These are phyloP conservation scores for Plasmodium ovale DNA, from an alignment of 169 alveolate genomes.

Conservation along the genomic window DNA sequence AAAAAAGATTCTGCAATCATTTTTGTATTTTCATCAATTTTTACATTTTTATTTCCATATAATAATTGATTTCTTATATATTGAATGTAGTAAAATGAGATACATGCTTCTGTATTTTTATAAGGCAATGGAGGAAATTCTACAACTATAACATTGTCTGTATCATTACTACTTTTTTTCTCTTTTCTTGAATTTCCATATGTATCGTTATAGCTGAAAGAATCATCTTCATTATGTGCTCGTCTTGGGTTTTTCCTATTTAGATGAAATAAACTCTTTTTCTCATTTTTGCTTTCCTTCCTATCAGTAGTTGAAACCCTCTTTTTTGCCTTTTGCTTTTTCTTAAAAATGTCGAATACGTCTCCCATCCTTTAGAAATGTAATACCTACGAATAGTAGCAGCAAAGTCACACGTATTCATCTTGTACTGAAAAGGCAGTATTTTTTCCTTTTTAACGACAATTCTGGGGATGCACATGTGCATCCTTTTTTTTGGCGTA, in stretches of 20 bases:
- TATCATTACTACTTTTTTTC: slow-evolving; percentile 23
- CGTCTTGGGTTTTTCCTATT: slow-evolving; percentile 63
- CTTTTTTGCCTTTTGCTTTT: slow-evolving; percentile 35
- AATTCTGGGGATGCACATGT: no score
- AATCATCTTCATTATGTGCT: slow-evolving; percentile 75
- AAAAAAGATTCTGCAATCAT: slow-evolving; percentile 60
- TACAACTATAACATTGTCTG: slow-evolving; percentile 35
- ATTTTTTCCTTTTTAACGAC: no score
- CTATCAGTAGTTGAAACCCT: slow-evolving; percentile 24
- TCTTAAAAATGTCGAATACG: slow-evolving; percentile 46
- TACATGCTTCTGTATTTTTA: slow-evolving; percentile 64
- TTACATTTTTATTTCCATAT: slow-evolving; percentile 73
- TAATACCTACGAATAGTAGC: neutral
- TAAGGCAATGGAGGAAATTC: slow-evolving; percentile 74
- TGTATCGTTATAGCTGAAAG: neutral
- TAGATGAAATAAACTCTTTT: slow-evolving; percentile 27
- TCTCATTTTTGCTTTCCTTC: slow-evolving; percentile 33
- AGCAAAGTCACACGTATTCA: no score
- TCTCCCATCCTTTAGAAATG: slow-evolving; percentile 33
- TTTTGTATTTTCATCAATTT: slow-evolving; percentile 69
- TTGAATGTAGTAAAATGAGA: slow-evolving; percentile 67
- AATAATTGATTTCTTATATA: slow-evolving; percentile 68
- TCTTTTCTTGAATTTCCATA: neutral
- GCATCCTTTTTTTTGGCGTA: no score
- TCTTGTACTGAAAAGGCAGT: no score